Evolutionary conservation across 257 asterid genomes (phyloP), one percentile per base, ranked within the genome.

Genomic region (Leonotis leonurus): DNA sequence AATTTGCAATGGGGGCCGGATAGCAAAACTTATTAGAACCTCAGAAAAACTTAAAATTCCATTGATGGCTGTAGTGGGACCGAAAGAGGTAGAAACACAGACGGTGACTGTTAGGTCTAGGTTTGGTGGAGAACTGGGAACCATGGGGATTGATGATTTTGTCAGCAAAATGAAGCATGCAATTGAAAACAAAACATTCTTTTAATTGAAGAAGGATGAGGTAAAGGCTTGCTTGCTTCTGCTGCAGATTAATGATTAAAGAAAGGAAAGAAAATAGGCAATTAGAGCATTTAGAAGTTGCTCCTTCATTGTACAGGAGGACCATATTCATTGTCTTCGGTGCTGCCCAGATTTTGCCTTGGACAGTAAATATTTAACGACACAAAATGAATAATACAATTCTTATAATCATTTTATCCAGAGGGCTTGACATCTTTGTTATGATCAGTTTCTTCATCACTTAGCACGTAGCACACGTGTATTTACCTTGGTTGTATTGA

Each of bases 31-130:
- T 48, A 86, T 92, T 35, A 83, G 97, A 69, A 89, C 75, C 39
- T 81, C 95, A 2, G 97, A 89, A 74, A 92, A 83, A 77, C 95
- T 83, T 52, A 89, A 89, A 71, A 80, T 89, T 57, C 96, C 99
- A 32, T 67, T 92, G 77, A 92, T 89, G 97, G 96, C 90, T 44
- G 97, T 92, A 1, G 92, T 89, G 45, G 98, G 99, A 22, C 86
- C 83, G 2, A 89, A 80, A 70, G 99, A 92, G 77, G 86, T 70
- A 2, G 97, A 86, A 68, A 85, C 83, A 5, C 64, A 76, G 48
- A 80, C 89, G 0, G 75, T 92, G 17, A 89, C 97, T 0, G 82
- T 92, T 56, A 78, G 95, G 67, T 89, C 99, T 60, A 79, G 99
- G 78, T 79, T 80, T 39, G 82, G 79, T 0, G 95, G 97, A 61